Evolutionary conservation across 1,139 yeast genomes (phyloP).

Genomic region (Kodamaea alishanica): DNA sequence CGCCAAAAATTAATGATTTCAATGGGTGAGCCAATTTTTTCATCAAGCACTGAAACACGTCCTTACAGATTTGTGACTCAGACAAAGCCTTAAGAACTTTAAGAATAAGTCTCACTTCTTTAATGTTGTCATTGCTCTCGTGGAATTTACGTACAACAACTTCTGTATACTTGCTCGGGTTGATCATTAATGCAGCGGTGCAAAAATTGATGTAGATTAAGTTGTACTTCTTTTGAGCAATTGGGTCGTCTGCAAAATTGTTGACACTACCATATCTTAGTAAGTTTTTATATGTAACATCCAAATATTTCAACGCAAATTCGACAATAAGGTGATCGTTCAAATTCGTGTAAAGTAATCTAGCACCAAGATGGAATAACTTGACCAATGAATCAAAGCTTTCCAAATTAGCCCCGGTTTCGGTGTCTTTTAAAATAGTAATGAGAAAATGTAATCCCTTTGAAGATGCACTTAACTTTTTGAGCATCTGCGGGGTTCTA

Average conservation of each 20-base stretch:
- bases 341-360: slow-evolving; percentile 21
- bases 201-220: slow-evolving; percentile 35
- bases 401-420: slow-evolving; percentile 36
- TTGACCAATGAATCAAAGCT: slow-evolving; percentile 43
- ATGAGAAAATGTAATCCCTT: slow-evolving; percentile 33
- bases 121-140: slow-evolving; percentile 26
- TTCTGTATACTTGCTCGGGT: slow-evolving; percentile 33
- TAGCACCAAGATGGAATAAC: slow-evolving; percentile 42
- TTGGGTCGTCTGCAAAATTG: slow-evolving; percentile 7
- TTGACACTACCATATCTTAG: slow-evolving; percentile 7
- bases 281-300: slow-evolving; percentile 32
- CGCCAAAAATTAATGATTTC: slow-evolving; percentile 29
- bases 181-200: slow-evolving; percentile 41
- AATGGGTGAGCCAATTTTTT: slow-evolving; percentile 20
- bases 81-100: slow-evolving; percentile 39
- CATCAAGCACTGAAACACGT: slow-evolving; percentile 24
- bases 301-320: slow-evolving; percentile 41
- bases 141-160: slow-evolving; percentile 24
- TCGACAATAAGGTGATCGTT: slow-evolving; percentile 38
- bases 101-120: slow-evolving; percentile 30
- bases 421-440: slow-evolving; percentile 32
- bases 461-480: slow-evolving; percentile 26
- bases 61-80: slow-evolving; percentile 26
- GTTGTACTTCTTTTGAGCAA: slow-evolving; percentile 17
- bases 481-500: background rate